A percentile compares a stretch with the other conserved stretches of the same genome.
phyloP scores from a whole-genome alignment of 1,284 basidiomycete species.

The Leccinum olivaceoglutinosum region DNA sequence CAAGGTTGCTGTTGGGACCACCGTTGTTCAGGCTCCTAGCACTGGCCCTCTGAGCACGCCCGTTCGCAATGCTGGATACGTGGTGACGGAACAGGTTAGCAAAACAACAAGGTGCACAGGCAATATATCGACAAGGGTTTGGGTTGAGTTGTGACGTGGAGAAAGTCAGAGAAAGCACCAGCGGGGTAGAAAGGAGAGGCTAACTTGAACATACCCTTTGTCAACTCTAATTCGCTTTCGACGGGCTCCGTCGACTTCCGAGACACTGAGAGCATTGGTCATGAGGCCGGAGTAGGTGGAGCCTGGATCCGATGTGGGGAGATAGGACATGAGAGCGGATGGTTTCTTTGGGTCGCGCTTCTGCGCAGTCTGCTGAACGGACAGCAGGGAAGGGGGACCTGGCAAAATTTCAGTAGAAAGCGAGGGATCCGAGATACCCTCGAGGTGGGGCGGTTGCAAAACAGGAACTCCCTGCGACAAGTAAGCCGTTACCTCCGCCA shows the following conservation, averaged over 20 bases:
- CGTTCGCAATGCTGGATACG: slow-evolving; percentile 43
- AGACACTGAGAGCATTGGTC: slow-evolving; percentile 54
- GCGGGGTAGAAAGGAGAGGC: slow-evolving; percentile 16
- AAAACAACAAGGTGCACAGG: slow-evolving; percentile 13
- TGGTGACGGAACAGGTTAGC: slow-evolving; percentile 7
- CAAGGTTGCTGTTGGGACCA: slow-evolving; percentile 18
- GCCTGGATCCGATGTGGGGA: slow-evolving; percentile 75
- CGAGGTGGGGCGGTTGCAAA: slow-evolving; percentile 69
- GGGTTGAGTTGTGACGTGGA: slow-evolving; percentile 15
- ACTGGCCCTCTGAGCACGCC: slow-evolving; percentile 69
- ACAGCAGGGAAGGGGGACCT: slow-evolving; percentile 67
- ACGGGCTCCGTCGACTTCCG: slow-evolving; percentile 56
- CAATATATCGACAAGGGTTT: slow-evolving; percentile 23
- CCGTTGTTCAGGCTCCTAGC: slow-evolving; percentile 60
- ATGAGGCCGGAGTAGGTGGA: slow-evolving; percentile 73
- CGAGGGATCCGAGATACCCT: slow-evolving; percentile 57
- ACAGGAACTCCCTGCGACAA: slow-evolving; percentile 63
- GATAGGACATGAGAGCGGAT: slow-evolving; percentile 59
- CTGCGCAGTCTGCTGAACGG: slow-evolving; percentile 57
- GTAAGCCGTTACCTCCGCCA: slow-evolving; percentile 61
- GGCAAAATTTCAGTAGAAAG: slow-evolving; percentile 81
- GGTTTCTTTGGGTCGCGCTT: slow-evolving; percentile 76
- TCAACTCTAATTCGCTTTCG: slow-evolving; percentile 67
- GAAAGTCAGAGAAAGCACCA: slow-evolving; percentile 16
- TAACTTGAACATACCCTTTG: slow-evolving; percentile 52